Evolutionary conservation across 2,329 filamentous ascomycete species (phyloP).

Genomic region (Xylariales sp.): DNA sequence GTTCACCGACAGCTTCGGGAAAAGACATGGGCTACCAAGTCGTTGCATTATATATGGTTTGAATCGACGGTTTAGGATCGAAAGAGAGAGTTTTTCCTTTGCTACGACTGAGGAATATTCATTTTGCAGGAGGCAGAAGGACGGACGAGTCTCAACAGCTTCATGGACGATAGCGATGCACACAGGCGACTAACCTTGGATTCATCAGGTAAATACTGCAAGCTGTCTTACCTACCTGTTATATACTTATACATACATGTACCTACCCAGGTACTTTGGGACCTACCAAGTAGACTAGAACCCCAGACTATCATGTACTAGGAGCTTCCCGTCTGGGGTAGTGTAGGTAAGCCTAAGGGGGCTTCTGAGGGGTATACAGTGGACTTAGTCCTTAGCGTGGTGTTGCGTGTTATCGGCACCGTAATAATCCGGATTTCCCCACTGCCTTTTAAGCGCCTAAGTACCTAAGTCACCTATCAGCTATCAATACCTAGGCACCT

Average conservation of each 20-base stretch:
- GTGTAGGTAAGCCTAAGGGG: not conserved
- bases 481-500: too few relatives aligned
- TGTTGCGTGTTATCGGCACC: too few relatives aligned
- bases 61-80: not conserved
- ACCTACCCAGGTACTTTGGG: too few relatives aligned
- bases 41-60: conserved; percentile 42
- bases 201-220: not conserved
- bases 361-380: not conserved
- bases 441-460: too few relatives aligned
- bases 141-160: not conserved
- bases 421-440: too few relatives aligned
- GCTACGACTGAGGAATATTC: conserved; percentile 12
- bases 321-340: conserved; percentile 34
- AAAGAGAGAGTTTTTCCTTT: not conserved
- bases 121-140: conserved; percentile 1
- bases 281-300: not conserved
- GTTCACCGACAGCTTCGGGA: conserved; percentile 30
- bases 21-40: conserved; percentile 29
- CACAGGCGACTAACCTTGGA: not conserved
- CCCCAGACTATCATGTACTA: conserved; percentile 22
- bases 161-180: conserved; percentile 7
- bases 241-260: too few relatives aligned
- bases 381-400: not conserved
- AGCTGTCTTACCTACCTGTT: not conserved
- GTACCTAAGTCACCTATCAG: too few relatives aligned